Base-by-base conservation (phyloP, 1,284 basidiomycete species). In the Cryptococcus sp. region DNA sequence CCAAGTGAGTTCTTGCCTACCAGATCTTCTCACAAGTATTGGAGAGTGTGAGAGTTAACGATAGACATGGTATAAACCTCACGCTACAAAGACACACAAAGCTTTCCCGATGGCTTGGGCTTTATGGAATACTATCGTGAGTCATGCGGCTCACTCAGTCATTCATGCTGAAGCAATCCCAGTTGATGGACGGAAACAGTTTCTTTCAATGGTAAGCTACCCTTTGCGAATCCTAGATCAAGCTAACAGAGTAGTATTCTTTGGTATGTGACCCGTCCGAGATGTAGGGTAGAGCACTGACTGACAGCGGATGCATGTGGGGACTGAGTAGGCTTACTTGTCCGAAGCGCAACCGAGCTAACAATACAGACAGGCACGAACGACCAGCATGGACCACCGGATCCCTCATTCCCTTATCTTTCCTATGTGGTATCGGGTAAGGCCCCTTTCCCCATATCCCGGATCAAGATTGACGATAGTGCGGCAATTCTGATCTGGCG, bases 51-150 rank as follows among this genome's bases (percentile, higher is more conserved):
- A 28, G 28, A 11, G 28, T 11, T 28, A 11, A 28, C 11, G 28
- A 11, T 83, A 88, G 74, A 90, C 87, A 0, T 93, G 89, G 87
- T 93, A 93, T 72, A 79, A 87, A 39, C 83, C 88, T 7, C 88
- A 91, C 70, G 88, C 87, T 39, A 91, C 88, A 4, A 84, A 85
- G 50, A 91, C 90, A 0, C 89, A 92, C 69, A 77, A 84, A 46
- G 88, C 88, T 4, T 91, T 91, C 70, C 85, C 86, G 5, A 86
- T 89, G 67, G 81, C 79, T 81, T 84, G 72, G 66, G 79, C 61
- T 22, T 49, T 76, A 18, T 72, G 67, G 66, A 76, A 74, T 49
- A 73, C 71, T 2, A 62, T 72, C 13, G 67, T 71, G 46, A 45
- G 67, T 64, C n/a, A 2, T 11, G 18, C 22, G 4, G 34, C 10